These are phyloP conservation scores for Corinectria fuckeliana DNA, from an alignment of 2,329 filamentous ascomycete species.

Conservation along the genomic window DNA sequence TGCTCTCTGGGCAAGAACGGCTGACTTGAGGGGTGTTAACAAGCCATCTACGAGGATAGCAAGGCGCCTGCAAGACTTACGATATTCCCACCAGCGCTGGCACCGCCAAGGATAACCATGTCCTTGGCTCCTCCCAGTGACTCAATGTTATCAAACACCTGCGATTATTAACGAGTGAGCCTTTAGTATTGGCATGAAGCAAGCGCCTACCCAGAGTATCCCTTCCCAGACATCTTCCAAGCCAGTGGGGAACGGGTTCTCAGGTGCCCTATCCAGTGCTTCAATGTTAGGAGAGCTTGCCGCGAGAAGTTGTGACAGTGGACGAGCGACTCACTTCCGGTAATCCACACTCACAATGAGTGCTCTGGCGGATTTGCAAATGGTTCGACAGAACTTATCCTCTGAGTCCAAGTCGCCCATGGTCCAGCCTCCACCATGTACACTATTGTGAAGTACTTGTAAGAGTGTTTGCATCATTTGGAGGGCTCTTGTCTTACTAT, in stretches of 20 bases:
- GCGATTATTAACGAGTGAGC: background rate
- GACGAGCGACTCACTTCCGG: too few relatives aligned
- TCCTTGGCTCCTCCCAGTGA: background rate
- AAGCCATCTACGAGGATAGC: background rate
- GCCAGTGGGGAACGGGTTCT: background rate
- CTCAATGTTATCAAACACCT: background rate
- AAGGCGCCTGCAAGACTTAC: background rate
- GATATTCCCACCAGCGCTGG: background rate
- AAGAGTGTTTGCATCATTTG: too few relatives aligned
- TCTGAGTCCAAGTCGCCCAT: background rate
- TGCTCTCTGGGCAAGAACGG: background rate
- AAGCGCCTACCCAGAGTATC: background rate
- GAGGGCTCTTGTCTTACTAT: background rate
- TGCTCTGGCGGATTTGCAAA: background rate
- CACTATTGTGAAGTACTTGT: background rate
- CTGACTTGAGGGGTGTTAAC: background rate
- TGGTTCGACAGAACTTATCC: background rate
- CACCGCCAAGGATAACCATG: background rate
- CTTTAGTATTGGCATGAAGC: background rate
- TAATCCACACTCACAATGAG: background rate
- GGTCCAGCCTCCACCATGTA: conserved; percentile 2
- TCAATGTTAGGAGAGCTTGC: too few relatives aligned
- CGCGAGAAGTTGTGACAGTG: too few relatives aligned
- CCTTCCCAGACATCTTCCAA: background rate
- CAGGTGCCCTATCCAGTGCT: background rate